Base-by-base conservation (phyloP, 441 rosid species). In the Pelargonium fulgidum region DNA sequence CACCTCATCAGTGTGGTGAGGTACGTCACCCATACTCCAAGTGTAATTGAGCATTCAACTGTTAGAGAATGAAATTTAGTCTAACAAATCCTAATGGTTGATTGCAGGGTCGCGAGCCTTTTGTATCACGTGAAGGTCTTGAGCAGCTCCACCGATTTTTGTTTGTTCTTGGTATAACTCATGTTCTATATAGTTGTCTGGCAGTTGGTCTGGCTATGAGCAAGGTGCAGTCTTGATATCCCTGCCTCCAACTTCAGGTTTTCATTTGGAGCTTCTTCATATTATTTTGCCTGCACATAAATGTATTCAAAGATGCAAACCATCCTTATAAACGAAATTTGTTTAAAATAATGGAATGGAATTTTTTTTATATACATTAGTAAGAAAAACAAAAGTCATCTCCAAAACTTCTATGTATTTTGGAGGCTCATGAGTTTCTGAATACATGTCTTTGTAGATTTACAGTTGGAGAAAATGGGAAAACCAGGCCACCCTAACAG, bases 391-490 rank as follows among this genome's bases (percentile, higher is more conserved):
- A 19, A 58, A 22, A 19, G 3, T 58, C 1, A 58, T 58, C n/a
- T 2, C 29, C 29, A 9, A 58, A 58, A 58, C 13, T 58, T 9
- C 13, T 58, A 58, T 12, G 12, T 24, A 24, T 16, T 69, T 45
- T n/a, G 14, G 17, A 69, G 54, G 59, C 69, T 48, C 62, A 69
- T 73, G 24, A 41, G 7, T 70, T 74, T 80, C 48, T 42, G 11
- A n/a, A 68, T 73, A 45, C 71, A 62, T 68, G 24, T 72, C 66
- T 64, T 62, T 48, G 71, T 80, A 91, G 99, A 91, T 91, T 66
- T 93, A 91, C 83, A 93, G 99, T 74, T 91, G 99, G 99, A 89
- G 96, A 77, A 91, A 89, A 75, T 93, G 97, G 97, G 97, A 91
- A 82, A 81, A 82, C 76, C 90, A 59, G 63, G 63, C 63, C 33